Conservation (phyloP, 1,139 yeast genomes). For the Kodamaea alishanica region DNA sequence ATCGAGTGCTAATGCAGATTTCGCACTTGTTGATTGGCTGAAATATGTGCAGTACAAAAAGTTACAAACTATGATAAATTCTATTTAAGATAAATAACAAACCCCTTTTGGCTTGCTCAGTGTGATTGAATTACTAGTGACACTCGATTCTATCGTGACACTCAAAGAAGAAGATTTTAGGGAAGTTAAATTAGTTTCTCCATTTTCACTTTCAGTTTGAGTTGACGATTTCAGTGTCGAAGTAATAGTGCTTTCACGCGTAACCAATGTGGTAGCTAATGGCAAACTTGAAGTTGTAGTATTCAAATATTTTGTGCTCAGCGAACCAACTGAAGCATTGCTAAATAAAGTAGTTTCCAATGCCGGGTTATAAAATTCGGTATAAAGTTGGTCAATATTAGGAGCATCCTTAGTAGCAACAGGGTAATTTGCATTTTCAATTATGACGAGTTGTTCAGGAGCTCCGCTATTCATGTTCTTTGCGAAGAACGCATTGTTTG, state of each 20-base stretch:
- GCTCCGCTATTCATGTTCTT: slow-evolving; percentile 1
- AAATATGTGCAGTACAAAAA: slow-evolving; percentile 8
- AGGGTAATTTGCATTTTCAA: slow-evolving; percentile 11
- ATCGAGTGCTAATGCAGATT: slow-evolving; percentile 11
- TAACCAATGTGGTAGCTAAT: neutral
- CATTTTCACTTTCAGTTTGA: neutral
- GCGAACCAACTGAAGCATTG: neutral
- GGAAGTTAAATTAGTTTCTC: no score
- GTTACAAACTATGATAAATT: no score
- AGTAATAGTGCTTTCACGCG: neutral
- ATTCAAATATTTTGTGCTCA: neutral
- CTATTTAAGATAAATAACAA: no score
- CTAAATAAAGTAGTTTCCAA: slow-evolving; percentile 12
- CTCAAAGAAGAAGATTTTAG: no score
- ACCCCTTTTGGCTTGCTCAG: no score
- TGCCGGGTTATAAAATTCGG: slow-evolving; percentile 13
- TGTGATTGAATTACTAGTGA: no score
- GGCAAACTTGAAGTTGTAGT: neutral
- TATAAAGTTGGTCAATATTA: slow-evolving; percentile 13
- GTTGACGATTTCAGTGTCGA: neutral
- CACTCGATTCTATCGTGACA: no score
- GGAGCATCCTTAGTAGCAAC: slow-evolving; percentile 17
- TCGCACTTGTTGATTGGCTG: slow-evolving; percentile 22
- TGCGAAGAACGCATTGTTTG: slow-evolving; percentile 17
- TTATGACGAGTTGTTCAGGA: slow-evolving; percentile 1